Percentiles rank a stretch among this genome's conserved stretches.
phyloP scores from a whole-genome alignment of 2,329 filamentous ascomycete genomes.

The Aspergillus viridinutans region DNA sequence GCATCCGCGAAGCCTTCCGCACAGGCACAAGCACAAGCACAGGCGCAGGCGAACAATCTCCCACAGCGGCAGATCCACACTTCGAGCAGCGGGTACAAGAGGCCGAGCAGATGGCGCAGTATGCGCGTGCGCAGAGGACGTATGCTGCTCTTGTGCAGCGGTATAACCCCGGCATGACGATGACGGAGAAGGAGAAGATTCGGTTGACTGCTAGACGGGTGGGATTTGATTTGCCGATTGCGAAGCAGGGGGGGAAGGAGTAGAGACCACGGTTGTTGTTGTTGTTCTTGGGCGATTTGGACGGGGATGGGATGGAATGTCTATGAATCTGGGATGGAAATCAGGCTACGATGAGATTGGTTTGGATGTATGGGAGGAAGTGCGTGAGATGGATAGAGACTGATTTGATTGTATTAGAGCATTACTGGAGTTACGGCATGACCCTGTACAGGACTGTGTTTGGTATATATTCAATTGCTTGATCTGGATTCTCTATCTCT shows the following conservation, averaged over 20 bases:
- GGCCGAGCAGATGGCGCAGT: conserved; percentile 74
- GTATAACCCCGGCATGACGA: conserved; percentile 89
- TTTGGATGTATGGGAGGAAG: not conserved
- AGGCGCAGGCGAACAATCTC: conserved; percentile 24
- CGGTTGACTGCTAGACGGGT: conserved; percentile 79
- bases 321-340: not conserved
- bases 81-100: conserved; percentile 41
- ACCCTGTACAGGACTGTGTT: not conserved
- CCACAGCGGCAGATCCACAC: conserved; percentile 11
- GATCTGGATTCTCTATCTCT: not conserved
- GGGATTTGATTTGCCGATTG: conserved; percentile 79
- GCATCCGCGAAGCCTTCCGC: conserved; percentile 62
- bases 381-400: not conserved
- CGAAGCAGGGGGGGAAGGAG: conserved; percentile 39
- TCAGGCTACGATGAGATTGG: not conserved
- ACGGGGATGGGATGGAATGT: not conserved
- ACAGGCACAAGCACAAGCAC: conserved; percentile 24
- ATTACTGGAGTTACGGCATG: not conserved
- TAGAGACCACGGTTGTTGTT: not conserved
- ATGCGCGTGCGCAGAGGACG: conserved; percentile 77
- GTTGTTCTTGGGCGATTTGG: no score
- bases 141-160: conserved; percentile 79
- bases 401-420: not conserved
- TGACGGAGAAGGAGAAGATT: conserved; percentile 80
- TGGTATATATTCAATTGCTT: not conserved